phyloP scores from a whole-genome alignment of 257 asterid genomes.

The Apocynum venetum region DNA sequence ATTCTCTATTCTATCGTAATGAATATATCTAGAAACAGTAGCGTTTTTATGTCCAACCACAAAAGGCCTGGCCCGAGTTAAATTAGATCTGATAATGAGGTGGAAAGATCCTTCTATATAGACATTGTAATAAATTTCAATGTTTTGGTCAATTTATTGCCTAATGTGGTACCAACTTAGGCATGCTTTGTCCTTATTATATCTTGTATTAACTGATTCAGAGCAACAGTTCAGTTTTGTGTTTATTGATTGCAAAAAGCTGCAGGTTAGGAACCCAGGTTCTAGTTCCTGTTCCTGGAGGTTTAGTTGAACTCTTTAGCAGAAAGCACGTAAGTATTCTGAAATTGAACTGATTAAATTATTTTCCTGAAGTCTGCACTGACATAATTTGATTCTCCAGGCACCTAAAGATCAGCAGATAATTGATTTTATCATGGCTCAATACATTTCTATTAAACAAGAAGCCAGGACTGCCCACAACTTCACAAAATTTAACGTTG shows the following conservation, averaged over 20 bases:
- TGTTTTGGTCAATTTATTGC: neutral
- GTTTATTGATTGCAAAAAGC: neutral
- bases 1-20: too few species aligned
- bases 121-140: neutral
- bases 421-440: conserved; percentile 41
- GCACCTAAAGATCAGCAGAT: conserved; percentile 48
- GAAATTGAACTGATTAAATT: neutral
- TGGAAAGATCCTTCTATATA: neutral
- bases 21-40: neutral
- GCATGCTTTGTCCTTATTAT: neutral
- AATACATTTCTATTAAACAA: conserved; percentile 27
- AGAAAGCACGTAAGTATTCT: conserved; percentile 39
- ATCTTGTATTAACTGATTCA: neutral
- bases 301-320: conserved; percentile 61
- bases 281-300: conserved; percentile 61
- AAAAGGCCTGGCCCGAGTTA: neutral
- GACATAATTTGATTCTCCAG: conserved; percentile 32
- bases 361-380: neutral
- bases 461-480: conserved; percentile 26
- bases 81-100: neutral
- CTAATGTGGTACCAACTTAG: neutral
- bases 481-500: neutral
- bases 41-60: neutral
- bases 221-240: neutral
- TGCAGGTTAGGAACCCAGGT: conserved; percentile 79